Conservation (phyloP, 306 rosid genomes). For the Pueraria montana region DNA sequence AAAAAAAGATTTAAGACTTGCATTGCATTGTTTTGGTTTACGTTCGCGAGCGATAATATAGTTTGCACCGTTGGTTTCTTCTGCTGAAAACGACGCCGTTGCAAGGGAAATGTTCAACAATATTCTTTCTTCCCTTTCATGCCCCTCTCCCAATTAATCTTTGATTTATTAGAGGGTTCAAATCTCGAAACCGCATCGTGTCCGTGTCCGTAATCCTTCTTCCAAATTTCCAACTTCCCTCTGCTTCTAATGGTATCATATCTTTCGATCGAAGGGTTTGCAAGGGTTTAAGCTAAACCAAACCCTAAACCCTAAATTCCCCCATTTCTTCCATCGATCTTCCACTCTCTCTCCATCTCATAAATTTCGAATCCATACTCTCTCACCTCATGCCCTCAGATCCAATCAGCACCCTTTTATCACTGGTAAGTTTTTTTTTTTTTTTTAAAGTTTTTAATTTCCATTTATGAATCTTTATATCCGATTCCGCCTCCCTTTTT, state of each 20-base stretch:
- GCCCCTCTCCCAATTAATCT: neutral
- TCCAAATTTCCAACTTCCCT: constrained; percentile 29
- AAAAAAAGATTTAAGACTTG: too few species aligned
- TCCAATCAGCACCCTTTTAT: constrained; percentile 40
- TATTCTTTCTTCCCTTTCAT: neutral
- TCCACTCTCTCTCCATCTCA: neutral
- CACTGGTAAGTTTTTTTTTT: constrained; percentile 42
- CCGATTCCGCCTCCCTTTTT: neutral
- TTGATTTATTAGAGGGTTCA: constrained; percentile 23
- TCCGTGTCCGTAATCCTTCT: constrained; percentile 38
- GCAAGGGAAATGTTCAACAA: neutral
- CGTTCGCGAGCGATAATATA: too few species aligned
- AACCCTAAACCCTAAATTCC: constrained; percentile 40
- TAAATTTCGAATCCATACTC: neutral
- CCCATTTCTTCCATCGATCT: constrained; percentile 30
- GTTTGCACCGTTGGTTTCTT: neutral
- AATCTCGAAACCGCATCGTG: constrained; percentile 49
- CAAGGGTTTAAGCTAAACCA: constrained; percentile 50
- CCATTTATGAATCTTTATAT: neutral
- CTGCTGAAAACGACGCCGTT: constrained; percentile 31
- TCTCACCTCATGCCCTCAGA: constrained; percentile 27
- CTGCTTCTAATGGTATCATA: neutral
- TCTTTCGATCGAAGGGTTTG: constrained; percentile 46
- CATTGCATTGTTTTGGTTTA: too few species aligned
- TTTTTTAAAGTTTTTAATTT: constrained; percentile 8